These are phyloP conservation scores for Saccharomycopsis hybrid DNA, from an alignment of 1,139 yeast species.

Conservation along the genomic window DNA sequence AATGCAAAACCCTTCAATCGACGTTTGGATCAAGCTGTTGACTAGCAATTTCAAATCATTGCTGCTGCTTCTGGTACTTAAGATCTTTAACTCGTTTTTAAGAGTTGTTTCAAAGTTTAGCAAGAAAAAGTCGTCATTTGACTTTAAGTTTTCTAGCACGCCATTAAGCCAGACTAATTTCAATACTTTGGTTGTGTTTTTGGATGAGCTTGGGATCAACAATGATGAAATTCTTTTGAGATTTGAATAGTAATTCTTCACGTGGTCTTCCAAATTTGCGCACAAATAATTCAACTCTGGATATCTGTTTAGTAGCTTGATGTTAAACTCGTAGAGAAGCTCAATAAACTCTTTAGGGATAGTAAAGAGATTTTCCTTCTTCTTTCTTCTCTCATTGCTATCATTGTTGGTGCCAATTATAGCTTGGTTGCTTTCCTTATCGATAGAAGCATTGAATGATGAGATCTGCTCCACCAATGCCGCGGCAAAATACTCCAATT, in stretches of 20 bases:
- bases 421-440: no score
- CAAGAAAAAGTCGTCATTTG: constrained; percentile 9
- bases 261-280: background rate
- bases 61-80: constrained; percentile 4
- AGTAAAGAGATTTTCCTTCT: no score
- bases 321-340: constrained; percentile 6
- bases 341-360: constrained; percentile 14
- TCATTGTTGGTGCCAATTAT: no score
- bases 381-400: no score
- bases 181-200: constrained; percentile 2
- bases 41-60: constrained; percentile 7
- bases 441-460: background rate
- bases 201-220: background rate
- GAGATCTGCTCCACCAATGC: constrained; percentile 2
- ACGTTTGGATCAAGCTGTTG: constrained; percentile 5
- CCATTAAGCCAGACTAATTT: constrained; percentile 14
- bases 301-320: background rate
- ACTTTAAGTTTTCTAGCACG: constrained; percentile 5
- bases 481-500: constrained; percentile 7
- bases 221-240: background rate
- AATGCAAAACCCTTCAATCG: constrained; percentile 13
- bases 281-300: constrained; percentile 4
- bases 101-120: constrained; percentile 1
- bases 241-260: constrained; percentile 3
- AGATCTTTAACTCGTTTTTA: constrained; percentile 11